phyloP scores from a whole-genome alignment of 2,329 filamentous ascomycete species.

The Macroventuria anomochaeta region DNA sequence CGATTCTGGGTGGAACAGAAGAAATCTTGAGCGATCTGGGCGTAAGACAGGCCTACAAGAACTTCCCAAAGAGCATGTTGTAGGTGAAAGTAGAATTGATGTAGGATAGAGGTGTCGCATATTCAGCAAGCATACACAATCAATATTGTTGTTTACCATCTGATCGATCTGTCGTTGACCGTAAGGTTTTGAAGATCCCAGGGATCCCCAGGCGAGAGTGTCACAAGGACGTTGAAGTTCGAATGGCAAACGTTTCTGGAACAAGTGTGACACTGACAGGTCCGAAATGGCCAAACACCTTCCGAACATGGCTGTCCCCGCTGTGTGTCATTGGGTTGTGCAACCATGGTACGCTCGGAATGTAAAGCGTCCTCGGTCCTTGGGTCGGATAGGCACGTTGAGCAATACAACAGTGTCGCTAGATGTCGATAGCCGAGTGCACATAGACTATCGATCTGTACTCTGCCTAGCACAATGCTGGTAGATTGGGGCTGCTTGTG shows the following conservation, averaged over 20 bases:
- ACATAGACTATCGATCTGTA: constrained; percentile 22
- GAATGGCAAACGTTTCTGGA: constrained; percentile 26
- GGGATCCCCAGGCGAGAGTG: constrained; percentile 6
- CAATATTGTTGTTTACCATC: neutral
- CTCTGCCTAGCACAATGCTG: constrained; percentile 2
- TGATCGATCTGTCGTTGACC: constrained; percentile 1
- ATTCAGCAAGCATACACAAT: neutral
- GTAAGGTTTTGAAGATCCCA: constrained; percentile 2
- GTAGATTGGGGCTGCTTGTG: neutral
- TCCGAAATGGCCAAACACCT: constrained; percentile 16
- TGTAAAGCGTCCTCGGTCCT: constrained; percentile 15
- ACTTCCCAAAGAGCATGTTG: constrained; percentile 84
- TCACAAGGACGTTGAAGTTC: constrained; percentile 17
- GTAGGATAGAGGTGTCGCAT: constrained; percentile 19
- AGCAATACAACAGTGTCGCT: constrained; percentile 9
- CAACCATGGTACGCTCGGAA: constrained; percentile 6
- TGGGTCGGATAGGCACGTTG: constrained; percentile 16
- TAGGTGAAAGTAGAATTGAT: constrained; percentile 50
- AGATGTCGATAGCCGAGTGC: constrained; percentile 7
- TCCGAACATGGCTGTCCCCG: constrained; percentile 15
- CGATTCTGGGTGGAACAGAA: constrained; percentile 76
- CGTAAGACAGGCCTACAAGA: constrained; percentile 81
- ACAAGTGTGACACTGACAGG: constrained; percentile 24
- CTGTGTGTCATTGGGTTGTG: constrained; percentile 14
- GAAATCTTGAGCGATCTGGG: constrained; percentile 83